Evolutionary conservation across 352 stramenopile genomes (phyloP).

Genomic region (Blastocystis sp.): DNA sequence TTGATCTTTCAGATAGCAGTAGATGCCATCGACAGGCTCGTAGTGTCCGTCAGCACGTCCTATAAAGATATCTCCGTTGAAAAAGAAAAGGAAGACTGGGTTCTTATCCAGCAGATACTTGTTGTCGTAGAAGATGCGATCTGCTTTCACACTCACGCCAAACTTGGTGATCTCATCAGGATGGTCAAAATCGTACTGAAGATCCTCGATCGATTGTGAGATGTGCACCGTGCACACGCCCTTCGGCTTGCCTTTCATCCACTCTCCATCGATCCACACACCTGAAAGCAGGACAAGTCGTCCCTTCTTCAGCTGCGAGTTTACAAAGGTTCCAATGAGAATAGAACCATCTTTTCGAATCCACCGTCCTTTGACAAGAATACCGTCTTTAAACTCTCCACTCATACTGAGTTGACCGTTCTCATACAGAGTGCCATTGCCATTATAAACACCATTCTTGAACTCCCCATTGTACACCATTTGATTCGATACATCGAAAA

Average conservation of each 20-base stretch:
- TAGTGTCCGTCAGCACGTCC: neutral
- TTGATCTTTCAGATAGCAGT: neutral
- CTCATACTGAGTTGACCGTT: neutral
- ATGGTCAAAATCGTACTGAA: conserved; percentile 1
- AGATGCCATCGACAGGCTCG: neutral
- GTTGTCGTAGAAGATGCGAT: neutral
- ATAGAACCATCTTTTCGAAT: neutral
- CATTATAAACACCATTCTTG: neutral
- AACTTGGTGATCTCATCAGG: neutral
- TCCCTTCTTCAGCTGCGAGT: neutral
- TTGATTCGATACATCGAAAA: neutral
- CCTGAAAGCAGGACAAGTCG: neutral
- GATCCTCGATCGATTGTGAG: neutral
- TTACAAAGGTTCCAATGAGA: neutral
- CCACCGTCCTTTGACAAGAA: neutral
- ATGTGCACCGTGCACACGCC: neutral
- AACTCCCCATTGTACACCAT: neutral
- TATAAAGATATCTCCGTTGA: conserved; percentile 38
- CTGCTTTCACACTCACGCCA: neutral
- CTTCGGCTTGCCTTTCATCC: neutral
- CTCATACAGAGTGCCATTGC: neutral
- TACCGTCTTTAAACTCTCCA: neutral
- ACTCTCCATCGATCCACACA: neutral
- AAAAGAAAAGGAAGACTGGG: neutral
- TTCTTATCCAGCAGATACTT: neutral